These are phyloP conservation scores for Penicillium atrosanguineum DNA, from an alignment of 495 filamentous ascomycete species.

Conservation along the genomic window DNA sequence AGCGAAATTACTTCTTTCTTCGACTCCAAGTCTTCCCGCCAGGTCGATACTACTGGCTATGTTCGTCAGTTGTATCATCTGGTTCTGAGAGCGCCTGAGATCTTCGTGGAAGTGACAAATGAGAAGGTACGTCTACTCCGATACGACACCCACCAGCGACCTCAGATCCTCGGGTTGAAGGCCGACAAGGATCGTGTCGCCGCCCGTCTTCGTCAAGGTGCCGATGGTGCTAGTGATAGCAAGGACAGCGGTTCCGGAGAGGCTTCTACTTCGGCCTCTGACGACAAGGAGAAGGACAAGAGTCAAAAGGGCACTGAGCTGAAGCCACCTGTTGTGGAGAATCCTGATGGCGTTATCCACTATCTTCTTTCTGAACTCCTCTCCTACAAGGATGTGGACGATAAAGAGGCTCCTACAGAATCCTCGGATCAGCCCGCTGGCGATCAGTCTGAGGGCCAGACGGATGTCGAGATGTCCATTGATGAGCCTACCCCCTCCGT, in stretches of 20 bases:
- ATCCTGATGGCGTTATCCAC: constrained; percentile 93
- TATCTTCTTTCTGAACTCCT: constrained; percentile 93
- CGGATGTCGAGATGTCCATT: constrained; percentile 50
- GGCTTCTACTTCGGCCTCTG: constrained; percentile 28
- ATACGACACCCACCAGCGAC: constrained; percentile 58
- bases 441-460: constrained; percentile 39
- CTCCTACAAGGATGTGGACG: constrained; percentile 87
- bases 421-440: constrained; percentile 44
- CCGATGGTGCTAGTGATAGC: constrained; percentile 26
- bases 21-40: constrained; percentile 58
- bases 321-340: constrained; percentile 84
- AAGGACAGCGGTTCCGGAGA: constrained; percentile 31
- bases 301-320: constrained; percentile 65
- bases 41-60: constrained; percentile 68
- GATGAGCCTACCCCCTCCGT: constrained; percentile 40
- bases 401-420: constrained; percentile 59
- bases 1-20: constrained; percentile 81
- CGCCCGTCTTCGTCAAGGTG: constrained; percentile 28
- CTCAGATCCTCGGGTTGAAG: constrained; percentile 59
- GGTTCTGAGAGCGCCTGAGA: constrained; percentile 75
- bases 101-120: constrained; percentile 89
- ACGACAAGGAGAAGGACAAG: constrained; percentile 57
- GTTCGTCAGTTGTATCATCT: constrained; percentile 78
- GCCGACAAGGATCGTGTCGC: constrained; percentile 40
- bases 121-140: constrained; percentile 72